These are phyloP conservation scores for Parathielavia appendiculata DNA, from an alignment of 495 filamentous ascomycete genomes.

Conservation along the genomic window DNA sequence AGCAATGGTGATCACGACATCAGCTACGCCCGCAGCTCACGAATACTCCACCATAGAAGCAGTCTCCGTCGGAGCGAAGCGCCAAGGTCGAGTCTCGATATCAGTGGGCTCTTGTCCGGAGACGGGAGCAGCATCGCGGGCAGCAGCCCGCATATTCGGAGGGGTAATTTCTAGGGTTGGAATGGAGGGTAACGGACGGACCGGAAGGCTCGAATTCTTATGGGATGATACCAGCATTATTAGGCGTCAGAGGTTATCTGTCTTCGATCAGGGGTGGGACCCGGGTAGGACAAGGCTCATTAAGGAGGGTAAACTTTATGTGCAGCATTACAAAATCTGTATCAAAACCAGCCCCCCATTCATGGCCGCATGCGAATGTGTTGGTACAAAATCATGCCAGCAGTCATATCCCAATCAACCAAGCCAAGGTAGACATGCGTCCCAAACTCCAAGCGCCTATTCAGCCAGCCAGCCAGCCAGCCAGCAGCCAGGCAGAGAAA, in stretches of 20 bases:
- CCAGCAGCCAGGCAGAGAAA: not conserved
- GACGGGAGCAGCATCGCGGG: conserved; percentile 46
- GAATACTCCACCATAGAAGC: conserved; percentile 8
- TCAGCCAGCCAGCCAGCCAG: conserved; percentile 5
- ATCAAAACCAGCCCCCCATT: conserved; percentile 11
- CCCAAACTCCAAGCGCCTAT: conserved; percentile 27
- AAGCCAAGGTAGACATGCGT: conserved; percentile 9
- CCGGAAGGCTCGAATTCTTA: not conserved
- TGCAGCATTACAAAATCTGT: conserved; percentile 17
- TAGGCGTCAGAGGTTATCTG: conserved; percentile 4
- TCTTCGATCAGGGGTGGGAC: not conserved
- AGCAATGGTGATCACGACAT: conserved; percentile 29
- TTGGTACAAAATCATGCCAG: conserved; percentile 12
- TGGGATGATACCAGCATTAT: conserved; percentile 19
- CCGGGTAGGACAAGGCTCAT: not conserved
- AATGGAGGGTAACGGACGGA: not conserved
- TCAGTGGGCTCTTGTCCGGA: conserved; percentile 45
- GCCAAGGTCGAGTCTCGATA: conserved; percentile 44
- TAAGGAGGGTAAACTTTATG: conserved; percentile 1
- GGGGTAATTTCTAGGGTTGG: conserved; percentile 17
- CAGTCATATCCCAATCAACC: conserved; percentile 5
- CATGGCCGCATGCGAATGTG: conserved; percentile 3
- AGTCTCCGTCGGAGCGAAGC: conserved; percentile 33
- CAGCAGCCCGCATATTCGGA: conserved; percentile 41
- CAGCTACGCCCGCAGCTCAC: conserved; percentile 23